Conservation (phyloP, 805 yeast species). For the Saccharomycopsis synnaedendra region DNA sequence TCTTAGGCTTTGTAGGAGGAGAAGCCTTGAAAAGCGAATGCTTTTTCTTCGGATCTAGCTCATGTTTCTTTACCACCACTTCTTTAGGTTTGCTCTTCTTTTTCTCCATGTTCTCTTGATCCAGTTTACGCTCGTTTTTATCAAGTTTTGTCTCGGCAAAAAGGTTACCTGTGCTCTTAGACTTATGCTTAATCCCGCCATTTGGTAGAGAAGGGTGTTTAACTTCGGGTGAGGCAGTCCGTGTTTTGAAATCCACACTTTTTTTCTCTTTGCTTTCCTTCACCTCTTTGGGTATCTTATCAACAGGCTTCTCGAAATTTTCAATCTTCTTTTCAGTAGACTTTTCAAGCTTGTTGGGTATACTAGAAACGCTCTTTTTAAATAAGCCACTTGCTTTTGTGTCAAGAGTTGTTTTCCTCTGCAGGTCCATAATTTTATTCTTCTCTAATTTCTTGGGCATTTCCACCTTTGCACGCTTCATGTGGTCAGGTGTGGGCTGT, state of each 20-base stretch:
- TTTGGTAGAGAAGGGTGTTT: neutral
- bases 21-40: constrained; percentile 12
- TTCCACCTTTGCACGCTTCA: too few relatives aligned
- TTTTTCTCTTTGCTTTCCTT: neutral
- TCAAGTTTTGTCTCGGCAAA: neutral
- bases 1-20: neutral
- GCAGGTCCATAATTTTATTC: too few relatives aligned
- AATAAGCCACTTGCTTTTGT: too few relatives aligned
- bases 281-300: neutral
- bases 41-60: constrained; percentile 10
- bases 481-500: too few relatives aligned
- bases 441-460: too few relatives aligned
- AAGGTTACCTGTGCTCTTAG: neutral
- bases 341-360: neutral
- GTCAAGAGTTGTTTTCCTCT: too few relatives aligned
- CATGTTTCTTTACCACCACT: constrained; percentile 2
- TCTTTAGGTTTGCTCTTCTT: constrained; percentile 8
- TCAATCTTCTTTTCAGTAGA: neutral
- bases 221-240: neutral
- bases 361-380: too few relatives aligned
- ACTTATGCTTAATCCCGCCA: neutral
- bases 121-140: neutral
- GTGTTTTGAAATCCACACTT: neutral
- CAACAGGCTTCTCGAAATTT: neutral
- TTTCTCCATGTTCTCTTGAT: neutral